Conservation (phyloP, 164 flowering plant species). For the Warburgia ugandensis region DNA sequence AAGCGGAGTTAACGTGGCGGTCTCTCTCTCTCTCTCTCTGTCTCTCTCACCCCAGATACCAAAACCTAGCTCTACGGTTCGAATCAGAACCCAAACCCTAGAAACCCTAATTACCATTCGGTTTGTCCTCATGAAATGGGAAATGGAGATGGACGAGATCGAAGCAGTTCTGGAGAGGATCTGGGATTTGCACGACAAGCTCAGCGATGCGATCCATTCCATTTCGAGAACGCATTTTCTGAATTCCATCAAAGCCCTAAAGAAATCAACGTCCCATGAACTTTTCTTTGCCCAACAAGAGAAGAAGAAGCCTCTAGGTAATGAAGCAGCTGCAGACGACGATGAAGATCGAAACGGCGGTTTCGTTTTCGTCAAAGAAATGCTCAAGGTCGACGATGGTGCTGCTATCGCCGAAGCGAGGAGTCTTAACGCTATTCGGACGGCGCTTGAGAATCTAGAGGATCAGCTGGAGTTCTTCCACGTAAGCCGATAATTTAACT, state of each 20-base stretch:
- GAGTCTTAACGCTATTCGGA: conserved; percentile 69
- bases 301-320: conserved; percentile 26
- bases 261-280: conserved; percentile 15
- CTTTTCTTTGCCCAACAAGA: conserved; percentile 5
- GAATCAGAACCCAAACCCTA: background rate
- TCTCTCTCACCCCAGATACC: too few species aligned
- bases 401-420: conserved; percentile 67
- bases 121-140: conserved; percentile 35
- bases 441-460: conserved; percentile 89
- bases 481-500: conserved; percentile 32
- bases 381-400: conserved; percentile 30
- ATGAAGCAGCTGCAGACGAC: background rate
- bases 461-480: conserved; percentile 90
- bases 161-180: conserved; percentile 83
- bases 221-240: conserved; percentile 74
- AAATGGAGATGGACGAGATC: conserved; percentile 76
- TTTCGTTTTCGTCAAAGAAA: conserved; percentile 66
- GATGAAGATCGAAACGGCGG: conserved; percentile 32
- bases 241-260: conserved; percentile 37
- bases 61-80: too few species aligned
- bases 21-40: too few species aligned
- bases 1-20: too few species aligned
- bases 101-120: too few species aligned
- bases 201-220: conserved; percentile 86
- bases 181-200: conserved; percentile 95